phyloP scores from a whole-genome alignment of 768 basidiomycete genomes.

The Phallus indusiatus region DNA sequence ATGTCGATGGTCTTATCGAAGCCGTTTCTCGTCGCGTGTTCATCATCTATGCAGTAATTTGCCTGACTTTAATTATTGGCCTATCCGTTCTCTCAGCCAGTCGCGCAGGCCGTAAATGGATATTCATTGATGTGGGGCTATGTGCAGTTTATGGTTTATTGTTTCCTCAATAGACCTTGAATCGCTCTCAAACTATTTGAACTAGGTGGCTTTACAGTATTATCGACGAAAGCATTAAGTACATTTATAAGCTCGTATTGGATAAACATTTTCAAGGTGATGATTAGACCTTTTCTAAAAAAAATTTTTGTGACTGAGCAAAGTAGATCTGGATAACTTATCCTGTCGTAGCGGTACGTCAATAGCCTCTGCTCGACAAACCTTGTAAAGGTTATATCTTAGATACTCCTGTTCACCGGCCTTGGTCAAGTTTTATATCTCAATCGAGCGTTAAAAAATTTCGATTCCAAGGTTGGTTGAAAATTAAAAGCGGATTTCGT shows the following conservation, averaged over 20 bases:
- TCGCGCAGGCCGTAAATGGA: constrained; percentile 49
- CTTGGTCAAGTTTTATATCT: constrained; percentile 79
- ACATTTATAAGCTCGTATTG: constrained; percentile 75
- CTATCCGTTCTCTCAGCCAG: constrained; percentile 62
- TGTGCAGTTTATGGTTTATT: constrained; percentile 73
- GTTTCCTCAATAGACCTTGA: background rate
- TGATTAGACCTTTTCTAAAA: too few species aligned
- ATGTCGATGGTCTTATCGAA: constrained; percentile 52
- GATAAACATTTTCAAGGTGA: constrained; percentile 53
- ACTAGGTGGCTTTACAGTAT: constrained; percentile 85
- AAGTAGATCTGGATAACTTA: constrained; percentile 65
- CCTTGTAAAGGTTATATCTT: constrained; percentile 1
- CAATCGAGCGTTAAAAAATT: constrained; percentile 83
- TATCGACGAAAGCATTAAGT: constrained; percentile 88
- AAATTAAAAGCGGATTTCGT: background rate
- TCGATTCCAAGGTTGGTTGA: constrained; percentile 72
- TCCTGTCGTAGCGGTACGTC: constrained; percentile 57
- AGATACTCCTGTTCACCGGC: constrained; percentile 68
- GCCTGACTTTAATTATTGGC: constrained; percentile 34
- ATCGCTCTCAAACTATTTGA: background rate
- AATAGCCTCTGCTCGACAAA: constrained; percentile 5
- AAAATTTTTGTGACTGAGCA: too few species aligned
- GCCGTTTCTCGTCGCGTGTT: constrained; percentile 70
- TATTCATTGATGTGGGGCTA: constrained; percentile 80
- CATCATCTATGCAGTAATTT: constrained; percentile 56